Percentiles rank a stretch among this genome's conserved stretches.
phyloP scores from a whole-genome alignment of 495 filamentous ascomycete species.

The Trichocladium uniseriatum region DNA sequence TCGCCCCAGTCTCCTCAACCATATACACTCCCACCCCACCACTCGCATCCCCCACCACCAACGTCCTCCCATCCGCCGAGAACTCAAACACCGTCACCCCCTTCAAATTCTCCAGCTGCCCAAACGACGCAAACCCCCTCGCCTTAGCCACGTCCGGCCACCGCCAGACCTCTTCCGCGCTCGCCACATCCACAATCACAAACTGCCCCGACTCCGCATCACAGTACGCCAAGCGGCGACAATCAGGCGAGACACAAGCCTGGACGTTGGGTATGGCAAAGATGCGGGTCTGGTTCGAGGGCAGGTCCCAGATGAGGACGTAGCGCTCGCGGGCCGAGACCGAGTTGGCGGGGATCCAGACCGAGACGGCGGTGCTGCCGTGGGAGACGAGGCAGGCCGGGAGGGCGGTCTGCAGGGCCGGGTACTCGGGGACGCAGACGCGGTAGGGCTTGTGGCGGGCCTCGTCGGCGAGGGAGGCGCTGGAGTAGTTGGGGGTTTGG shows the following conservation, averaged over 20 bases:
- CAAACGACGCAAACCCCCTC: conserved; percentile 12
- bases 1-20: conserved; percentile 2
- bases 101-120: conserved; percentile 17
- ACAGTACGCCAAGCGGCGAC: conserved; percentile 22
- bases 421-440: conserved; percentile 16
- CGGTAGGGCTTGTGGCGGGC: conserved; percentile 21
- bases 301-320: conserved; percentile 22
- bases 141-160: conserved; percentile 15
- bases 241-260: conserved; percentile 22
- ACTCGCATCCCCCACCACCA: conserved; percentile 20
- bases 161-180: conserved; percentile 18
- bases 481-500: conserved; percentile 10
- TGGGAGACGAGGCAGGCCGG: conserved; percentile 19
- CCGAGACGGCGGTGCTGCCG: conserved; percentile 16
- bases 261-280: conserved; percentile 24
- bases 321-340: conserved; percentile 6
- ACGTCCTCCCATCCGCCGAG: conserved; percentile 14
- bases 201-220: conserved; percentile 9
- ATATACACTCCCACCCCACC: conserved; percentile 20
- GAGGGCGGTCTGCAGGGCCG: conserved; percentile 17
- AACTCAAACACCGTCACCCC: conserved; percentile 27
- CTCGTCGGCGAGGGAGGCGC: conserved; percentile 7
- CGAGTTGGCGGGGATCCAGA: conserved; percentile 20
- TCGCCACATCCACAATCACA: conserved; percentile 17
- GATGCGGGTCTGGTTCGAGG: conserved; percentile 16